phyloP scores from a whole-genome alignment of 345 rosid species.

The Aquilaria yunnanensis region DNA sequence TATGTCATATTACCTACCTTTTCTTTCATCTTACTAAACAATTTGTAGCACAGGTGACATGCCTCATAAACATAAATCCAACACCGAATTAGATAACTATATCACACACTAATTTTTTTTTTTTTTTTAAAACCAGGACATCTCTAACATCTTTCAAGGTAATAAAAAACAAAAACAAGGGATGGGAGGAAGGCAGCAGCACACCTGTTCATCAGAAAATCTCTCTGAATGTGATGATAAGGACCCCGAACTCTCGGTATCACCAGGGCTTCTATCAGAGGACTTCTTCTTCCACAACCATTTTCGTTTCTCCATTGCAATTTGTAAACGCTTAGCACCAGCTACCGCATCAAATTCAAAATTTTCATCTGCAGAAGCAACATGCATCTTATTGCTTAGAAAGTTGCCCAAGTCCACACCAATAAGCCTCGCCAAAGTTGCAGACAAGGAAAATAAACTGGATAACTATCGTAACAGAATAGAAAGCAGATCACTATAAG shows the following conservation, averaged over 20 bases:
- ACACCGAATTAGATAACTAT: too few species aligned
- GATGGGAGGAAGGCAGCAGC: slow-evolving; percentile 4
- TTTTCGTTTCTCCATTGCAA: slow-evolving; percentile 66
- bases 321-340: slow-evolving; percentile 10
- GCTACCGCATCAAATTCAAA: slow-evolving; percentile 24
- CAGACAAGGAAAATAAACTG: slow-evolving; percentile 3
- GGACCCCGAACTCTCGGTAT: slow-evolving; percentile 66
- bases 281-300: slow-evolving; percentile 73
- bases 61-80: too few species aligned
- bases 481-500: background rate
- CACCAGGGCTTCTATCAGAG: slow-evolving; percentile 72
- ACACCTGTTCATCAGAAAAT: slow-evolving; percentile 71
- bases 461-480: slow-evolving; percentile 8
- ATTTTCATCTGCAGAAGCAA: slow-evolving; percentile 33
- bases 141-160: background rate
- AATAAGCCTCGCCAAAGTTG: slow-evolving; percentile 4
- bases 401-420: slow-evolving; percentile 7
- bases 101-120: too few species aligned
- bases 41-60: too few species aligned
- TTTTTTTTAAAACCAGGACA: too few species aligned
- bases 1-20: too few species aligned
- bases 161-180: background rate
- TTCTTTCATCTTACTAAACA: too few species aligned
- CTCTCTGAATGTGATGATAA: slow-evolving; percentile 65
- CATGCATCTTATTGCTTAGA: slow-evolving; percentile 9